These are phyloP conservation scores for Pleurotus djamor DNA, from an alignment of 768 basidiomycete genomes.

Conservation along the genomic window DNA sequence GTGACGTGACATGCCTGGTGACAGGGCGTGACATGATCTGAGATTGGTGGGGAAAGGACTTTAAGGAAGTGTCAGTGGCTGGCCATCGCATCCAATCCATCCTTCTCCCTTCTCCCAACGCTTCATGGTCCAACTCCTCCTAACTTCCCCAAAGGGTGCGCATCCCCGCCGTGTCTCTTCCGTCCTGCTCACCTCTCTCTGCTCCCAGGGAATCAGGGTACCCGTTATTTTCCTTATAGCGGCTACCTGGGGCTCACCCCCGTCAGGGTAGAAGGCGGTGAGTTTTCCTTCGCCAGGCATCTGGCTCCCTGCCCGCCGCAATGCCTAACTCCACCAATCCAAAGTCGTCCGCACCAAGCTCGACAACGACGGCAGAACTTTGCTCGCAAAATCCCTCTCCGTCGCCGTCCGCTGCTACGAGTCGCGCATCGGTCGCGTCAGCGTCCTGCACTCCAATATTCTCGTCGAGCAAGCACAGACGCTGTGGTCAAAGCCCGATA, in stretches of 20 bases:
- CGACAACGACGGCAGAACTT: constrained; percentile 66
- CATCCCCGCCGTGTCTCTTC: constrained; percentile 7
- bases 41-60: constrained; percentile 6
- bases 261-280: constrained; percentile 77
- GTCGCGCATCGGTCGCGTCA: constrained; percentile 62
- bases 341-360: constrained; percentile 63
- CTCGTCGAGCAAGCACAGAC: constrained; percentile 66
- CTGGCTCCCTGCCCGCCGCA: too few species aligned
- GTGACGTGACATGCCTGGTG: not conserved
- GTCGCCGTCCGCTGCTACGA: constrained; percentile 87
- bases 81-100: constrained; percentile 12
- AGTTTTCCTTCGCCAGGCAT: constrained; percentile 7
- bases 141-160: constrained; percentile 59
- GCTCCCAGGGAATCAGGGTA: constrained; percentile 56
- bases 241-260: constrained; percentile 84
- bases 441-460: constrained; percentile 55
- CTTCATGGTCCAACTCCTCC: constrained; percentile 66
- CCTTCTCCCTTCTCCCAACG: constrained; percentile 22
- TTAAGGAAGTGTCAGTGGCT: constrained; percentile 8
- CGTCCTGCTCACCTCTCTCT: constrained; percentile 7
- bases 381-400: constrained; percentile 64
- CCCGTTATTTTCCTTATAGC: constrained; percentile 69
- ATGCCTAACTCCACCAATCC: too few species aligned
- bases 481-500: constrained; percentile 66
- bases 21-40: constrained; percentile 6